Evolutionary conservation across 805 yeast genomes (phyloP).

Genomic region (Naumovozyma baii): DNA sequence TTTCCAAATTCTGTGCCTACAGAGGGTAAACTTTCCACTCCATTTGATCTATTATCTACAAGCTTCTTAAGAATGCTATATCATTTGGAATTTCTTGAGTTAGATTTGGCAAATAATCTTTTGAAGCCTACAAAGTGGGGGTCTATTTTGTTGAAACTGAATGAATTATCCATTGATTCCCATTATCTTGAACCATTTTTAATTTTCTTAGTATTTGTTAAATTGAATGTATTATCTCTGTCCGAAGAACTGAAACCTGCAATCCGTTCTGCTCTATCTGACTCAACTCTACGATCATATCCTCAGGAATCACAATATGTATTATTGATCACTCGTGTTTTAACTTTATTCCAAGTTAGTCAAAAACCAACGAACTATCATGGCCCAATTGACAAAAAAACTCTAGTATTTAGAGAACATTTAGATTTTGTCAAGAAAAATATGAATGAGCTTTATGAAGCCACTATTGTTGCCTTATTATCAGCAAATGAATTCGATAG

Average conservation of each 20-base stretch:
- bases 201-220: slow-evolving; percentile 39
- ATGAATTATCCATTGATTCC: slow-evolving; percentile 25
- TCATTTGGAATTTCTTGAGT: slow-evolving; percentile 40
- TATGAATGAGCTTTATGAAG: slow-evolving; percentile 47
- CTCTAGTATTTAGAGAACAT: slow-evolving; percentile 59
- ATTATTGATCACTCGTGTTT: slow-evolving; percentile 39
- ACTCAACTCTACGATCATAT: slow-evolving; percentile 33
- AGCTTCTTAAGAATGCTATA: slow-evolving; percentile 44
- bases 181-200: slow-evolving; percentile 35
- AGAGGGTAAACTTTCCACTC: slow-evolving; percentile 31
- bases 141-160: slow-evolving; percentile 32
- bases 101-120: slow-evolving; percentile 25
- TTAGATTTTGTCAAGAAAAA: slow-evolving; percentile 42
- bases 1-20: slow-evolving; percentile 25
- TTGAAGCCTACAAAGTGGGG: slow-evolving; percentile 46
- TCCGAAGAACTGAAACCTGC: slow-evolving; percentile 28
- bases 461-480: slow-evolving; percentile 41
- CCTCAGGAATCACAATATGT: slow-evolving; percentile 33
- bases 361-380: slow-evolving; percentile 48
- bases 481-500: slow-evolving; percentile 53
- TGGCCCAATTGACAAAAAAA: slow-evolving; percentile 61
- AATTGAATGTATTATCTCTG: slow-evolving; percentile 34
- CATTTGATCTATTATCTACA: slow-evolving; percentile 50
- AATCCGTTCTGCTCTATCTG: slow-evolving; percentile 26
- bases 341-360: slow-evolving; percentile 37